Percentiles rank a stretch among this genome's conserved stretches.
phyloP scores from a whole-genome alignment of 2,329 filamentous ascomycete genomes.

The Colletotrichum tropicale region DNA sequence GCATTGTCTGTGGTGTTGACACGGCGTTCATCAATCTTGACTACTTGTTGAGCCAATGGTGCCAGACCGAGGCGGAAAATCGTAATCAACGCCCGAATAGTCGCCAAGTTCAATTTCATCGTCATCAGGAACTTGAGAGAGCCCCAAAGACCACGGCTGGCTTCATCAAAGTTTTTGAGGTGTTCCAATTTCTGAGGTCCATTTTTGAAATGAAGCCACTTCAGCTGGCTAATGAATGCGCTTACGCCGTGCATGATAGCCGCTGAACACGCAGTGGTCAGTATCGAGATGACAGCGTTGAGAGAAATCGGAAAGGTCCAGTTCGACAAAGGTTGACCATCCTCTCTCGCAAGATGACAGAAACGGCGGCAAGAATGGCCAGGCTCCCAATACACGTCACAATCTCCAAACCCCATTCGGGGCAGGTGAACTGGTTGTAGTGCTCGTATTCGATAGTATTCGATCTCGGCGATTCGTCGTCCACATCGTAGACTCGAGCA shows the following conservation, averaged over 20 bases:
- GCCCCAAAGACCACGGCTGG: background rate
- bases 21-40: rapidly evolving
- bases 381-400: background rate
- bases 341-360: rapidly evolving
- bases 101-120: background rate
- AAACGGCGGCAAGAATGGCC: background rate
- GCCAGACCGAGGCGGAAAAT: background rate
- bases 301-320: background rate
- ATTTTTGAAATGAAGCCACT: background rate
- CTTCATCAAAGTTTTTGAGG: background rate
- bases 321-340: rapidly evolving
- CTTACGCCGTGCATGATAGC: background rate
- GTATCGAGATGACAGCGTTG: background rate
- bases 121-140: background rate
- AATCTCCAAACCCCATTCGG: background rate
- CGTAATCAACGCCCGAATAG: background rate
- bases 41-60: background rate
- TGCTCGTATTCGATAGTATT: background rate
- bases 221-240: background rate
- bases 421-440: rapidly evolving
- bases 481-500: background rate
- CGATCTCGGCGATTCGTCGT: rapidly evolving
- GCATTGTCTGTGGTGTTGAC: rapidly evolving
- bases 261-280: background rate
- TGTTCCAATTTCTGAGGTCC: background rate